Conservation (phyloP, 441 rosid genomes). For the Viola pubescens region DNA sequence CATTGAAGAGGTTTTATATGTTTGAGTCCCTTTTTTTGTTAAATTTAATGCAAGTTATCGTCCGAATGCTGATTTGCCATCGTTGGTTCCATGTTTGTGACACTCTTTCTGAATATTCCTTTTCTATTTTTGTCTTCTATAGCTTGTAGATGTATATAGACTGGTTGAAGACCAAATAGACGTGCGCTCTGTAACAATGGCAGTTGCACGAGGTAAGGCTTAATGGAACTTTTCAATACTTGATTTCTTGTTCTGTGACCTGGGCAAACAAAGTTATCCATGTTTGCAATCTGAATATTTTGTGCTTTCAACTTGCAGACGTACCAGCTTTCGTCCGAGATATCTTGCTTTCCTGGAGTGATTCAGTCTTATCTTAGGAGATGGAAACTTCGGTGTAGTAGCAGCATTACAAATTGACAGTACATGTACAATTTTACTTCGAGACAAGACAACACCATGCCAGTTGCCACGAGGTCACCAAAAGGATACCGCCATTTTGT, state of each 20-base stretch:
- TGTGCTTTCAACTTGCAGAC: conserved; percentile 38
- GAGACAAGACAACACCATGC: background rate
- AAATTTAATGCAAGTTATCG: background rate
- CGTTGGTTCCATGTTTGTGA: background rate
- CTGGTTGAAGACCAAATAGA: conserved; percentile 76
- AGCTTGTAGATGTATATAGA: conserved; percentile 90
- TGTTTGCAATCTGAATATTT: conserved; percentile 6
- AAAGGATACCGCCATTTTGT: background rate
- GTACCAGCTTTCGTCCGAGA: conserved; percentile 64
- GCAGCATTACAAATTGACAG: background rate
- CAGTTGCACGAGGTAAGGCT: conserved; percentile 64
- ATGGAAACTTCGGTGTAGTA: conserved; percentile 6
- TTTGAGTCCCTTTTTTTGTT: background rate
- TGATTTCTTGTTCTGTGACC: background rate
- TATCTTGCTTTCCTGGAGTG: conserved; percentile 71
- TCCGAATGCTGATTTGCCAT: background rate
- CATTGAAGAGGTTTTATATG: conserved; percentile 61
- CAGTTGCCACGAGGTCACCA: background rate
- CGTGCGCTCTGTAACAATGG: conserved; percentile 57
- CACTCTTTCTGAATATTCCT: conserved; percentile 7
- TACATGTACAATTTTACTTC: background rate
- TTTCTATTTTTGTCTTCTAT: conserved; percentile 21
- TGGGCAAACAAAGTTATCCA: background rate
- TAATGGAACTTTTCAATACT: background rate
- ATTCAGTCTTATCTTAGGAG: conserved; percentile 55